Evolutionary conservation across 1,284 basidiomycete genomes (phyloP), one percentile per base, ranked within the genome.

Genomic region (Ceratobasidium sp.): DNA sequence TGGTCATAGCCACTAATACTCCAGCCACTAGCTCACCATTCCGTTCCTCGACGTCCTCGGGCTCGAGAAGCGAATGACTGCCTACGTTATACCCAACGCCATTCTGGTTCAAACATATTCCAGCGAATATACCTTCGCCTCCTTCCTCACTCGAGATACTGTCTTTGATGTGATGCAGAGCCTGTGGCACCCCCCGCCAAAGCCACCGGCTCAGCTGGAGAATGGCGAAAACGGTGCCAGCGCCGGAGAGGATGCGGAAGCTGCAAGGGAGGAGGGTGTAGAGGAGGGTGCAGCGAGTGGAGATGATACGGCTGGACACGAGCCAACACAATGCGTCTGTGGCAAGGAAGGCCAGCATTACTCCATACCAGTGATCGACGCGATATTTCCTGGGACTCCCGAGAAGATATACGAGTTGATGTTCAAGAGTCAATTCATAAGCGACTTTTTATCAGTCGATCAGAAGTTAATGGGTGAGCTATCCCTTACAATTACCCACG

Each of bases 1-100:
- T 37, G 22, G 32, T 34, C 44, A 13, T 52, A 19, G 37, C 56
- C 70, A 49, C 59, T 44, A 43, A 25, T 17, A 11, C 25, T 46
- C 44, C 43, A 29, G 29, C 52, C n/a, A 19, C 64, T 84, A 97
- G 95, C 88, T 98, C 78, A 92, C 92, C 57, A 91, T 99, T 77
- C 94, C 97, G 3, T 97, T 99, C 80, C 90, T 92, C 81, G 97
- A 99, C 80, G 92, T 99, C 76, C 91, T 89, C 46, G 87, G 90
- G 17, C 90, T 99, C 61, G 97, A 99, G 83, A 99, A 98, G 88
- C 94, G 93, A 81, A 99, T 97, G 95, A 99, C 97, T 0, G 97
- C 97, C 0, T 94, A 97, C 80, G 95, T 99, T 77, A 99, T 99
- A 78, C 97, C 97, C 15, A 99, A 99, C 82, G 97, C 96, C 8